phyloP scores from a whole-genome alignment of 345 rosid species.

The Raphanus raphanistrum region DNA sequence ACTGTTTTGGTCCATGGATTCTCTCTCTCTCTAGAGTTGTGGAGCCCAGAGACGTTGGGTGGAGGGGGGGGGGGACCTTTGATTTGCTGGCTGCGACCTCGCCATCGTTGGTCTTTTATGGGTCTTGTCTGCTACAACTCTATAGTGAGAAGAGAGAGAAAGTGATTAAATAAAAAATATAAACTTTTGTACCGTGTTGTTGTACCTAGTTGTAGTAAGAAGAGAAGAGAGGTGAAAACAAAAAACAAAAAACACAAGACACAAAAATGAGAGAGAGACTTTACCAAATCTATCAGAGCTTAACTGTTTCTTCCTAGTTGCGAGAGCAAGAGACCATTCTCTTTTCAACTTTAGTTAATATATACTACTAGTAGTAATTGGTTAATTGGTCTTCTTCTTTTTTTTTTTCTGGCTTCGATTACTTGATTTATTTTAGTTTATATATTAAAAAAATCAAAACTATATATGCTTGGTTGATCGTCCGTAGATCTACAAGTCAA shows the following conservation, averaged over 20 bases:
- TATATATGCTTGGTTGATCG: not conserved
- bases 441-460: not conserved
- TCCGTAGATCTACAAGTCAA: not conserved
- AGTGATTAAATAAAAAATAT: not conserved
- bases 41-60: conserved; percentile 58
- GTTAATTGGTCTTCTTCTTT: not conserved
- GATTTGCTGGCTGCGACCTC: conserved; percentile 81
- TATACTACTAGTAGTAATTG: not conserved
- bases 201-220: not conserved
- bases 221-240: not conserved
- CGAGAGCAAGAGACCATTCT: not conserved
- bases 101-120: conserved; percentile 67
- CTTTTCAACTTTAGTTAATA: not conserved
- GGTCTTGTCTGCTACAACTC: conserved; percentile 51
- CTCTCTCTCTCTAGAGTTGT: conserved; percentile 29
- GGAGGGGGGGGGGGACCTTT: conserved; percentile 44
- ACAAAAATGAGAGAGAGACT: not conserved
- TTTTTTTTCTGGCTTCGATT: not conserved
- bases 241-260: not conserved
- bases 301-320: not conserved
- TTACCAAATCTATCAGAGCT: not conserved
- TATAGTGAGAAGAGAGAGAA: not conserved
- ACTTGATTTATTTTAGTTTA: no score
- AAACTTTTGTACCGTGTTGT: not conserved
- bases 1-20: not conserved